Evolutionary conservation across 371 early-diverging fungal species (phyloP), one percentile per base, ranked within the genome.

Genomic region (Ecytonucleospora hepatopenaei): DNA sequence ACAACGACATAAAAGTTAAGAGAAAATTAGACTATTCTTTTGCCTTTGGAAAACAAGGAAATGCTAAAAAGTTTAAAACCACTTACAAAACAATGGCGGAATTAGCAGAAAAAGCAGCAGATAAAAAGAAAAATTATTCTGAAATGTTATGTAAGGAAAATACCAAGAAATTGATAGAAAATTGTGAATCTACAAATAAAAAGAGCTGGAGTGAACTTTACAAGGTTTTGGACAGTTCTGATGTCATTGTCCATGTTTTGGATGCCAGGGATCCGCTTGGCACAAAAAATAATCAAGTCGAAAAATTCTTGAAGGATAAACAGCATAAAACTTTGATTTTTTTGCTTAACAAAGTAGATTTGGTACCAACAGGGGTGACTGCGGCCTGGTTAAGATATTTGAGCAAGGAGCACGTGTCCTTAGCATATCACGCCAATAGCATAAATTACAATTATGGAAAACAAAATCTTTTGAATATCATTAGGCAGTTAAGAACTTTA

Each of bases 131-230:
- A 54, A 33, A 58, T 15, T 82, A 82, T 59, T 77, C 77, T 67
- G 82, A 75, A 34, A 54, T 65, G 89, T 88, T 69, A 87, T 84
- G 32, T 84, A 31, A 35, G 8, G 55, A 51, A 51, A 51, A 60
- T 31, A 55, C 31, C 23, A 28, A 55, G 57, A 40, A 23, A 33
- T 21, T 69, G 62, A 21, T 4, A 84, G 32, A 84, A 86, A 70
- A 89, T 88, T 71, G 87, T 48, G 91, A 90, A 62, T 97, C 96
- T 67, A 90, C 91, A 77, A 92, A 92, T 26, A 89, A 88, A 78
- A 88, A 97, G 78, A 97, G 96, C 58, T 98, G 97, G 97, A 88
- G 87, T 76, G 98, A 97, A 78, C 80, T 97, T 48, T 95, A 96
- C 84, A 97, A 97, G 84, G 95, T 94, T 48, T 86, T 97, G 40